Conservation (phyloP, 2,329 filamentous ascomycete genomes). For the Talaromyces sp. region DNA sequence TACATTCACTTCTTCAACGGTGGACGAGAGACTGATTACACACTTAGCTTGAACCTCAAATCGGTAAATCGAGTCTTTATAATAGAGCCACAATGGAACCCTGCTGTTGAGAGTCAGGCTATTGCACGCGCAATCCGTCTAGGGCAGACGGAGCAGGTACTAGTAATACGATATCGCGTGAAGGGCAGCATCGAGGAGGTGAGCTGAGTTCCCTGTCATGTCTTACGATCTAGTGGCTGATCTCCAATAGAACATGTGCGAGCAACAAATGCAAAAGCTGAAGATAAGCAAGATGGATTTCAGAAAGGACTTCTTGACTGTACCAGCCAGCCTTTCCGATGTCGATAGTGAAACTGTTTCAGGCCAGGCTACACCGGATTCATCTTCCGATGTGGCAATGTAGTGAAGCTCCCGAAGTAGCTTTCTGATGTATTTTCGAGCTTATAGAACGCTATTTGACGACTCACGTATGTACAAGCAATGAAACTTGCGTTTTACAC, state of each 20-base stretch:
- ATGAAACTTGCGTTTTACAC: not conserved
- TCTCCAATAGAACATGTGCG: slow-evolving; percentile 10
- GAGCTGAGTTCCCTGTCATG: slow-evolving; percentile 11
- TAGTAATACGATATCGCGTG: slow-evolving; percentile 48
- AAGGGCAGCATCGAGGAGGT: slow-evolving; percentile 46
- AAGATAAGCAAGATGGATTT: slow-evolving; percentile 21
- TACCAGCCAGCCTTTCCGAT: not conserved
- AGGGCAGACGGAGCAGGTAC: slow-evolving; percentile 45
- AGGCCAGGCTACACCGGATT: not conserved
- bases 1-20: not conserved
- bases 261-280: slow-evolving; percentile 33
- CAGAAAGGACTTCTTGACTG: slow-evolving; percentile 1
- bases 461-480: not conserved
- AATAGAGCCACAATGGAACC: slow-evolving; percentile 56
- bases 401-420: not conserved
- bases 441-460: not conserved
- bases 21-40: not conserved
- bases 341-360: not conserved
- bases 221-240: not conserved
- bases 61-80: slow-evolving; percentile 51
- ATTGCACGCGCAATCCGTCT: slow-evolving; percentile 50
- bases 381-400: not conserved
- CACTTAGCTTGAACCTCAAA: slow-evolving; percentile 47
- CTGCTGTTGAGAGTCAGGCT: slow-evolving; percentile 52
- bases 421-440: not conserved